Base-by-base conservation (phyloP, 805 yeast genomes). In the Metschnikowia colocasiae region DNA sequence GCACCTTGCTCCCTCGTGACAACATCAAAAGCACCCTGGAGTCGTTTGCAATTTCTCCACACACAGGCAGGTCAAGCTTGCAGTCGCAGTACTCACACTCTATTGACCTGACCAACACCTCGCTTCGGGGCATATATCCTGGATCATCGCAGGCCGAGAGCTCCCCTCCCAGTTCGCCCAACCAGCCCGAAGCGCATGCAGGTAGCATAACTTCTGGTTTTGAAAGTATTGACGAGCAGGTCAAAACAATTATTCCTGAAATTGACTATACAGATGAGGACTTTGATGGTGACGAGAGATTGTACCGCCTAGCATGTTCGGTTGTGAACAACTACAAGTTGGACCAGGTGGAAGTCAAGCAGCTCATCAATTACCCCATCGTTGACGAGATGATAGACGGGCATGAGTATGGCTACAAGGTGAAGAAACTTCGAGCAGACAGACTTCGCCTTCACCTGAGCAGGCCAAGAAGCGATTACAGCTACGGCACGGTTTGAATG, bases 331-430 rank as follows among this genome's bases (percentile, higher is more conserved):
- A 55, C 48, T 57, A 57, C 45, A 55, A 53, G 25, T 44, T 57
- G 43, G 60, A 71, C 46, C 73, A 67, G 48, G 43, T 40, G 2
- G 69, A 64, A 27, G 64, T 70, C 32, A 68, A 69, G 46, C 52
- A 58, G 45, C 41, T 71, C 42, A 54, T 72, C 26, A 70, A 73
- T 48, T 73, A 71, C 48, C 77, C 76, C 2, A 68, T 71, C 8
- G 75, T 71, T n/a, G 76, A 71, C 41, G 75, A 73, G 43, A 40
- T 54, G 33, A 58, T 72, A 12, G 63, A 57, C 20, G 69, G 75
- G 6, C 77, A 72, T 55, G 61, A 56, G 35, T 71, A 62, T 55
- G 76, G 76, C 12, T 71, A 63, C 54, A 71, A 68, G 48, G 76
- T 73, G 13, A 62, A 65, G 40, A 68, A 66, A 52, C 56, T 72